Evolutionary conservation across 192 early-diverging fungal genomes (phyloP), one percentile per base, ranked within the genome.

Genomic region (Podila clonocystis): DNA sequence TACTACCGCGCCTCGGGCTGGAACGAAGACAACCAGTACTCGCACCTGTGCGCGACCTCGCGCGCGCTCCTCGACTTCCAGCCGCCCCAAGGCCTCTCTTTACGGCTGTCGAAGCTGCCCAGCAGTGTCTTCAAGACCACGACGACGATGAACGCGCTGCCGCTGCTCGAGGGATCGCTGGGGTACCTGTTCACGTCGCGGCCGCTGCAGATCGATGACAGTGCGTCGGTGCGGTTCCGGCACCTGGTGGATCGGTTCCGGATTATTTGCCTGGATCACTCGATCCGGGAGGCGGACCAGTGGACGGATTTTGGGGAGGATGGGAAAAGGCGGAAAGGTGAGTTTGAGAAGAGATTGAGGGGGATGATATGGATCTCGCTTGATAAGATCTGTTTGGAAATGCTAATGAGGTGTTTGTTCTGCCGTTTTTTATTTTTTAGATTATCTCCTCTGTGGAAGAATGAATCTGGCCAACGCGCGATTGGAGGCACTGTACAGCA

Each of bases 101-200:
- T 97, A 19, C 74, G 89, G 12, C 74, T 97, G 55, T 93, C 92
- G 45, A 94, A 95, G 75, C 82, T 91, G 41, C 91, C 93, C 17
- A 91, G 94, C 13, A 89, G 91, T 24, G 85, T 93, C 49, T 91
- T 97, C 66, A 93, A 92, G 64, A 85, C 92, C 15, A 89, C 91
- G 3, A 97, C 94, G 68, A 89, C 91, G 4, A 82, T 96, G 87
- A 72, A 85, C 85, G 84, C 92, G 65, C 52, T 88, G 50, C 84
- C 83, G 50, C 50, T 85, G 67, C 62, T 93, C 7, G 87, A 88
- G 61, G 89, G 89, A 2, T 87, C 92, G 9, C 87, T 93, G 9
- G 95, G 95, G 3, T 97, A 95, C 65, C 76, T 98, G 19, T 95
- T 91, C 67, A 91, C 96, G 6, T 95, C 95, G 3, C 71, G 86